Conservation (phyloP, 2,329 filamentous ascomycete genomes). For the Fusarium solani-melongenae region DNA sequence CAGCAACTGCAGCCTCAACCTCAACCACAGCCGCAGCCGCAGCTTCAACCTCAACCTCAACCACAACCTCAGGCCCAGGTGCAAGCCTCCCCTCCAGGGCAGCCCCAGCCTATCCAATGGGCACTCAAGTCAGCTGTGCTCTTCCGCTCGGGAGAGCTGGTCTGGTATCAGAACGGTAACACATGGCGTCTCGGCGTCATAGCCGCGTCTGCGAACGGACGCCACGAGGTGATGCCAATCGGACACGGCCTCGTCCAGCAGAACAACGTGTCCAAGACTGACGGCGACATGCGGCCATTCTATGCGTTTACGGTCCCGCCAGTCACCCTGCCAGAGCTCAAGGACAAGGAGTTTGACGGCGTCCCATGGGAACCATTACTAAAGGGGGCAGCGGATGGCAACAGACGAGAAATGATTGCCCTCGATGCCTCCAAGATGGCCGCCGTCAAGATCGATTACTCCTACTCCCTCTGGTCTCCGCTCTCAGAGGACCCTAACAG, state of each 20-base stretch:
- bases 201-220: conserved; percentile 43
- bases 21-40: conserved; percentile 11
- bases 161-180: conserved; percentile 61
- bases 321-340: conserved; percentile 53
- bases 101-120: conserved; percentile 44
- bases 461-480: conserved; percentile 60
- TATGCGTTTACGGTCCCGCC: conserved; percentile 63
- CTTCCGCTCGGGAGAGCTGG: conserved; percentile 61
- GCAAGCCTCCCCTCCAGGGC: conserved; percentile 24
- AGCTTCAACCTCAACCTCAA: conserved; percentile 14
- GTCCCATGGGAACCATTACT: conserved; percentile 57
- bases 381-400: conserved; percentile 46
- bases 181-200: conserved; percentile 63
- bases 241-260: conserved; percentile 53
- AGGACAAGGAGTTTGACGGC: conserved; percentile 53
- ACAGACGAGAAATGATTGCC: conserved; percentile 54
- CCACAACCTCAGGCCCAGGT: conserved; percentile 24
- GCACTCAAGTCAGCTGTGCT: conserved; percentile 50
- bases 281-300: conserved; percentile 60
- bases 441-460: conserved; percentile 60
- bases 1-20: conserved; percentile 10
- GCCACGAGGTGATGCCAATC: conserved; percentile 55
- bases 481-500: conserved; percentile 45
- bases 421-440: conserved; percentile 65
- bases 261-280: conserved; percentile 51